Conservation (phyloP, 2,329 filamentous ascomycete genomes). For the Penicillium janthinellum region DNA sequence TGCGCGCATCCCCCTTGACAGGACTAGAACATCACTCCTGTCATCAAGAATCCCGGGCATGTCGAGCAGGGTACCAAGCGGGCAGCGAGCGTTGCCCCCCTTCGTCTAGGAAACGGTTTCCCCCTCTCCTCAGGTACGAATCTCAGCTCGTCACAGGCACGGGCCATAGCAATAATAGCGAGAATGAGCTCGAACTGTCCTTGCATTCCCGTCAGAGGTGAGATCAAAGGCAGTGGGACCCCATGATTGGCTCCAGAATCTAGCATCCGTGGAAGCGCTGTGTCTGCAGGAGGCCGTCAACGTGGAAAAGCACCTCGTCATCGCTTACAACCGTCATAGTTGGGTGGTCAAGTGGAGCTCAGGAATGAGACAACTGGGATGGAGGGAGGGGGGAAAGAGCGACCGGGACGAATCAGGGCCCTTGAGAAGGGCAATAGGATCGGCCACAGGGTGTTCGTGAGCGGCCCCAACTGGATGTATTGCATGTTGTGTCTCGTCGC, state of each 20-base stretch:
- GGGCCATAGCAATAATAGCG: conserved; percentile 27
- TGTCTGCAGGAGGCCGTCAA: conserved; percentile 34
- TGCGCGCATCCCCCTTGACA: conserved; percentile 39
- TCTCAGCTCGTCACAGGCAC: conserved; percentile 24
- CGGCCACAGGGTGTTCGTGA: conserved; percentile 24
- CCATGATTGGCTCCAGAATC: conserved; percentile 31
- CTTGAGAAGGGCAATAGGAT: conserved; percentile 33
- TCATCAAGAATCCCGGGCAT: conserved; percentile 22
- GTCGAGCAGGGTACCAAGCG: conserved; percentile 3
- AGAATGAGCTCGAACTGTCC: conserved; percentile 34
- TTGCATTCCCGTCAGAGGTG: conserved; percentile 42
- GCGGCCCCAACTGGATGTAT: conserved; percentile 30
- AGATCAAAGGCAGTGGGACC: conserved; percentile 17
- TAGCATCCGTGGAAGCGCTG: conserved; percentile 11
- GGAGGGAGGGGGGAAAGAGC: conserved; percentile 23
- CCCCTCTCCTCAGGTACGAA: conserved; percentile 26
- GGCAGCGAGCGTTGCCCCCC: conserved; percentile 16
- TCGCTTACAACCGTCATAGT: conserved; percentile 34
- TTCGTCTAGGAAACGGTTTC: conserved; percentile 25
- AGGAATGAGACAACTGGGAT: conserved; percentile 38
- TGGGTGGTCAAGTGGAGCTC: conserved; percentile 18
- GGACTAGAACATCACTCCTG: conserved; percentile 19
- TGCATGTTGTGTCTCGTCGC: conserved; percentile 30
- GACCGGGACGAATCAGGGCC: conserved; percentile 26
- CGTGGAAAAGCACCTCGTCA: conserved; percentile 33